These are phyloP conservation scores for Protomyces inouyei DNA, from an alignment of 1,139 yeast species.

Conservation along the genomic window DNA sequence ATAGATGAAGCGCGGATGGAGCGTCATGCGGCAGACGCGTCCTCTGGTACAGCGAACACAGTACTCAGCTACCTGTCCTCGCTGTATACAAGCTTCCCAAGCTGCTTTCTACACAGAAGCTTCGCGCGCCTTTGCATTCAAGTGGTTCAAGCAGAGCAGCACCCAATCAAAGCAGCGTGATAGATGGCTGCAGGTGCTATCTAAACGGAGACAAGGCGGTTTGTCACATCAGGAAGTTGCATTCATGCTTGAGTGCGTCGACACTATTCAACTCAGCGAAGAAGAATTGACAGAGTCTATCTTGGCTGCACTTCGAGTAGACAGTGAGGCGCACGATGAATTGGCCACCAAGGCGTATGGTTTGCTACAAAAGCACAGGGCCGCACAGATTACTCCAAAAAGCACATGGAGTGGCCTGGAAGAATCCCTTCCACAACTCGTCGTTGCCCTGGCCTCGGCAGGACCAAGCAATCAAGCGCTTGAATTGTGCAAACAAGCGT, in stretches of 20 bases:
- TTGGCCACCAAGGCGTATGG: constrained; percentile 3
- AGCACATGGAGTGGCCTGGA: neutral
- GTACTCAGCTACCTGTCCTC: no score
- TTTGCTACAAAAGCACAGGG: neutral
- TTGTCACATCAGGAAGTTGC: neutral
- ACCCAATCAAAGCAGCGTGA: neutral
- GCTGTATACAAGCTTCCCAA: neutral
- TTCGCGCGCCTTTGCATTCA: constrained; percentile 2
- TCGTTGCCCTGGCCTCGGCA: neutral
- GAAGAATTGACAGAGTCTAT: neutral
- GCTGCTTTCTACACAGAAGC: neutral
- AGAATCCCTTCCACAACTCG: neutral
- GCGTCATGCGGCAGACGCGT: neutral
- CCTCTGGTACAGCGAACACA: no score
- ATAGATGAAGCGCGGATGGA: neutral
- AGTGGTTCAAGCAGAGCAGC: constrained; percentile 15
- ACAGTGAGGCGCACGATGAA: constrained; percentile 1
- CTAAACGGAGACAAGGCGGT: neutral
- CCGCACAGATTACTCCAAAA: neutral
- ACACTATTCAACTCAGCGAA: neutral
- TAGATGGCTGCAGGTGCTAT: neutral
- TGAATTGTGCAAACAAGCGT: neutral
- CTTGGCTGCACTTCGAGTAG: neutral
- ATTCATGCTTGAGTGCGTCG: constrained; percentile 1
- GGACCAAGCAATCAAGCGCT: neutral